phyloP scores from a whole-genome alignment of 2,329 filamentous ascomycete species.

The Aspergillus sp. region DNA sequence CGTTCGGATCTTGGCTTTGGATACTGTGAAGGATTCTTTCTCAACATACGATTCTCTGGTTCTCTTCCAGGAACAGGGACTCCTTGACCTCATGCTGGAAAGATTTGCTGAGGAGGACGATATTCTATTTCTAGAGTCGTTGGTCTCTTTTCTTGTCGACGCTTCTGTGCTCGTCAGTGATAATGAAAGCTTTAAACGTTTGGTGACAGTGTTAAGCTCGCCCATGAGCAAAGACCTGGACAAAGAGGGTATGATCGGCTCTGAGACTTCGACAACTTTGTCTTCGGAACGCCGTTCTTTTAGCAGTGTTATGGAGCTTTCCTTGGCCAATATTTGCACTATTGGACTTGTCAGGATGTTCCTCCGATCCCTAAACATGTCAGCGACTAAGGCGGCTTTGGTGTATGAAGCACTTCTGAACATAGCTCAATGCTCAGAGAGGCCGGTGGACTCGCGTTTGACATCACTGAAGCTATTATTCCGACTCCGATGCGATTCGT shows the following conservation, averaged over 20 bases:
- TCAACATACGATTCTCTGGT: slow-evolving; percentile 31
- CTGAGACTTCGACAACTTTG: slow-evolving; percentile 38
- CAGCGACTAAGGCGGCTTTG: slow-evolving; percentile 64
- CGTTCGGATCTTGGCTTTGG: slow-evolving; percentile 42
- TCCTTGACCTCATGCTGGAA: slow-evolving; percentile 36
- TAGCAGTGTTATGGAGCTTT: slow-evolving; percentile 33
- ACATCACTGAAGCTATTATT: slow-evolving; percentile 78
- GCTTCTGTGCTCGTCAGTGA: slow-evolving; percentile 31
- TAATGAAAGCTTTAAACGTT: slow-evolving; percentile 33
- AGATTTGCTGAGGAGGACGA: slow-evolving; percentile 41
- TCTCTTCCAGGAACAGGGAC: slow-evolving; percentile 35
- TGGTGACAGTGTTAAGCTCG: slow-evolving; percentile 37
- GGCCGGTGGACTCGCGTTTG: slow-evolving; percentile 69
- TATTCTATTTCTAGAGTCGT: slow-evolving; percentile 40
- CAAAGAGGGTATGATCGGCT: slow-evolving; percentile 39
- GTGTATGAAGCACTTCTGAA: slow-evolving; percentile 65
- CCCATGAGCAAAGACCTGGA: slow-evolving; percentile 39
- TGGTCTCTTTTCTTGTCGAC: slow-evolving; percentile 43
- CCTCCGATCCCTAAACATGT: slow-evolving; percentile 67
- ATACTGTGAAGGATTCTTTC: slow-evolving; percentile 43
- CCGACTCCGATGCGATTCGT: slow-evolving; percentile 78
- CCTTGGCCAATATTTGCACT: slow-evolving; percentile 64
- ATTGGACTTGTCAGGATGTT: slow-evolving; percentile 75
- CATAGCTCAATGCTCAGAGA: slow-evolving; percentile 61
- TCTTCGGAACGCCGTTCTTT: slow-evolving; percentile 35